A percentile compares a stretch with the other conserved stretches of the same genome.
Evolutionary conservation across 2,329 filamentous ascomycete species (phyloP).

Genomic region (Diatrype stigma): DNA sequence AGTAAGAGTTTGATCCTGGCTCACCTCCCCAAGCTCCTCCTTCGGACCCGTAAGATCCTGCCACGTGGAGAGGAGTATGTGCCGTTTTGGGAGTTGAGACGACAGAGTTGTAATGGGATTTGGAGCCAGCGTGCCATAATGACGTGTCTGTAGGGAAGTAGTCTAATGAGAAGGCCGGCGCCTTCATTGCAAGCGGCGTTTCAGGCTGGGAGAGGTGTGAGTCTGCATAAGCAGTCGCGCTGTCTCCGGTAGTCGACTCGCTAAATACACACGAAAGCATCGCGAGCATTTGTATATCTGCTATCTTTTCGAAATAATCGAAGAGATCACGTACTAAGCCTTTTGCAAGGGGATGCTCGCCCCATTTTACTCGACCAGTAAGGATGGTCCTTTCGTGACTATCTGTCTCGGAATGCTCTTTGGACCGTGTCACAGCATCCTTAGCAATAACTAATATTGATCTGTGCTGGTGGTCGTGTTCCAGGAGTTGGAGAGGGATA

Average conservation of each 20-base stretch:
- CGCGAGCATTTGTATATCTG: slow-evolving; percentile 66
- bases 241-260: slow-evolving; percentile 52
- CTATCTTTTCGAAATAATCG: slow-evolving; percentile 56
- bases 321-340: slow-evolving; percentile 61
- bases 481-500: slow-evolving; percentile 64
- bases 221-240: slow-evolving; percentile 51
- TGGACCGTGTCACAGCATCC: slow-evolving; percentile 47
- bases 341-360: slow-evolving; percentile 58
- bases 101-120: slow-evolving; percentile 46
- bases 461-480: slow-evolving; percentile 49
- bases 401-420: slow-evolving; percentile 12
- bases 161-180: slow-evolving; percentile 61
- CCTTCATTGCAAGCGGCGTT: slow-evolving; percentile 61
- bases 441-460: slow-evolving; percentile 67
- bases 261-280: slow-evolving; percentile 69
- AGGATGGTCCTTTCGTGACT: slow-evolving; percentile 29
- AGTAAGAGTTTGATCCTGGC: slow-evolving; percentile 53
- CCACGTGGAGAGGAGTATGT: slow-evolving; percentile 51
- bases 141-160: slow-evolving; percentile 59
- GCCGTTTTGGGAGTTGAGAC: slow-evolving; percentile 54
- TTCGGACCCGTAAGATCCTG: slow-evolving; percentile 55
- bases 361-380: slow-evolving; percentile 64
- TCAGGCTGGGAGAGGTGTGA: slow-evolving; percentile 54
- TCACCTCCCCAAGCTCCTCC: slow-evolving; percentile 50
- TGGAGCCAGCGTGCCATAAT: slow-evolving; percentile 39